Base-by-base conservation (phyloP, 345 rosid species). In the Citrus sp. region DNA sequence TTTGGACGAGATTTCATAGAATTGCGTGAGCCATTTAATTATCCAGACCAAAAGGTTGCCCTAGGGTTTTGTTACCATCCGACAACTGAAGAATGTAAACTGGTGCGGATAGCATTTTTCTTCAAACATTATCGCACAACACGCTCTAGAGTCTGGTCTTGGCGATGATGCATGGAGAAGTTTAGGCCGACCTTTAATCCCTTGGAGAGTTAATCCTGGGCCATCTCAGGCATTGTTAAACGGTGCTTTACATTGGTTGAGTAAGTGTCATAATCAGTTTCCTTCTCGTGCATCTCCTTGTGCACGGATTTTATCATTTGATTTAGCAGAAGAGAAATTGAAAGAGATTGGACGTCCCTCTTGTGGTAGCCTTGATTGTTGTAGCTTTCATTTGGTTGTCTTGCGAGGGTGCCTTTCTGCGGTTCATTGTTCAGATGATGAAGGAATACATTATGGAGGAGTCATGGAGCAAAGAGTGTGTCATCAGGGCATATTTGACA, bases 351-450 rank as follows among this genome's bases (percentile, higher is more conserved):
- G 4, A 30, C 38, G 13, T 19, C 79, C 73, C 14, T 14, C 14
- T 19, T 10, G 63, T 6, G 18, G 67, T 30, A 13, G 64, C 42
- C 3, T 19, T 10, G 51, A 12, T 22, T 7, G 67, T 30, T 1
- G 64, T 42, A n/a, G 16, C 7, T 60, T n/a, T 14, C 35, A 14
- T n/a, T 30, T 76, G 49, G 55, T 54, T 6, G 79, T 54, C 22
- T 28, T 61, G 9, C 70, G 58, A 16, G 70, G 56, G 24, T 69
- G 74, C 40, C 74, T 77, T 42, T 68, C 80, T 27, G 59, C 66
- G 5, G 67, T 37, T 38, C 55, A 24, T 18, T 12, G 9, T 51
- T 7, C 25, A 3, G 12, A 21, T 5, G 28, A 22, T 8, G 42
- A 63, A 67, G 16, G 59, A 67, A n/a, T 77, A 68, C 65, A 51